phyloP scores from a whole-genome alignment of 768 basidiomycete genomes.

The Filobasidium wieringae region DNA sequence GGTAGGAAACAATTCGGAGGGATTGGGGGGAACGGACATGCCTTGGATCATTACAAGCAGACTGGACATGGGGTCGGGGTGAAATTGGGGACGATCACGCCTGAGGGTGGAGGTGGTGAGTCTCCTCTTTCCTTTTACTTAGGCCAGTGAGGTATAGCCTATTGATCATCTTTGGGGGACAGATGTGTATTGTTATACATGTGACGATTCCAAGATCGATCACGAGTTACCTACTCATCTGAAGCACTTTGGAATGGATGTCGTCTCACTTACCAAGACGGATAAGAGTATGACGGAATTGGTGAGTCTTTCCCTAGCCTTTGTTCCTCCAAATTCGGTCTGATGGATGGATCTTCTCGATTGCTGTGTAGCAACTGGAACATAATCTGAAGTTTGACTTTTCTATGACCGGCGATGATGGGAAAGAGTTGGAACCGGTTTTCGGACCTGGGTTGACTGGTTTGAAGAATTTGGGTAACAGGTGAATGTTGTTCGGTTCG shows the following conservation, averaged over 20 bases:
- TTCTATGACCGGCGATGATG: conserved; percentile 72
- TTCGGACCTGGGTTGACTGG: conserved; percentile 85
- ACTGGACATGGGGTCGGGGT: conserved; percentile 71
- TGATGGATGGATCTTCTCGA: neutral
- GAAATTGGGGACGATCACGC: conserved; percentile 91
- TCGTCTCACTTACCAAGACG: conserved; percentile 69
- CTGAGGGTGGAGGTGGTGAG: conserved; percentile 79
- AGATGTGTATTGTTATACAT: conserved; percentile 91
- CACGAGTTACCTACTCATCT: conserved; percentile 64
- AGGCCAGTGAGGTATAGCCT: neutral
- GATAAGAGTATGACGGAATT: conserved; percentile 96
- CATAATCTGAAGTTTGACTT: conserved; percentile 93
- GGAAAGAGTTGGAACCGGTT: conserved; percentile 72
- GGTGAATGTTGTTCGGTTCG: conserved; percentile 40
- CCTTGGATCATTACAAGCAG: conserved; percentile 59
- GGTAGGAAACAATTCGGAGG: conserved; percentile 77
- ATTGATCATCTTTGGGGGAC: neutral
- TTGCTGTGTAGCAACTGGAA: conserved; percentile 64
- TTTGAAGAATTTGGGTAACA: conserved; percentile 83
- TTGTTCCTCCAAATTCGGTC: neutral
- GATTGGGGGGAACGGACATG: conserved; percentile 77
- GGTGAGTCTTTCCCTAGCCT: conserved; percentile 42
- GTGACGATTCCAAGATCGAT: conserved; percentile 71
- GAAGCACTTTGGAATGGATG: conserved; percentile 72
- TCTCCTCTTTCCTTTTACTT: neutral